Conservation (phyloP, 2,329 filamentous ascomycete genomes). For the Fusarium sp. region DNA sequence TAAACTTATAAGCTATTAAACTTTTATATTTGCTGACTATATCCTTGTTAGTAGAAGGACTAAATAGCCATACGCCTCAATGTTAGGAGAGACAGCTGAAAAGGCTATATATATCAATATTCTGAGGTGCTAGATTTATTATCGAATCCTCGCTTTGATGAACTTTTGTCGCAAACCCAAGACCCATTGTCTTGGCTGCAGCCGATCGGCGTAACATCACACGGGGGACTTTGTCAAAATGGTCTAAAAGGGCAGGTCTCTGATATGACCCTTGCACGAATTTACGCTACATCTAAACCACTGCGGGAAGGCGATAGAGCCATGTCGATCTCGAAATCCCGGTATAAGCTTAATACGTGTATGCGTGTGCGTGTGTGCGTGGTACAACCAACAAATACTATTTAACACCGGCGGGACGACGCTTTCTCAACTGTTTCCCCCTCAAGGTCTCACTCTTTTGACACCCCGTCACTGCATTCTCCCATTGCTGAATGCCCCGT, state of each 20-base stretch:
- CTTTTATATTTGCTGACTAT: too few relatives aligned
- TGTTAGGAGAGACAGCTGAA: too few relatives aligned
- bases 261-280: not conserved
- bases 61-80: too few relatives aligned
- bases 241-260: constrained; percentile 32
- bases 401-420: not conserved
- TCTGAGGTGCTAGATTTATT: too few relatives aligned
- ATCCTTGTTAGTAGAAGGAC: too few relatives aligned
- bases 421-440: too few relatives aligned
- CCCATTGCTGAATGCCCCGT: not conserved
- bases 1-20: too few relatives aligned
- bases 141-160: too few relatives aligned
- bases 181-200: constrained; percentile 27
- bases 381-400: not conserved
- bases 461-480: not conserved
- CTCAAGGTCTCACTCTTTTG: constrained; percentile 9
- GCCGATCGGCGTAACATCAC: constrained; percentile 26
- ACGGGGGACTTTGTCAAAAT: constrained; percentile 30
- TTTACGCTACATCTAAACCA: constrained; percentile 25
- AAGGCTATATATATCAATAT: too few relatives aligned
- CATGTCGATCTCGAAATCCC: constrained; percentile 12
- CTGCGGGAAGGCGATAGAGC: constrained; percentile 27
- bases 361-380: not conserved
- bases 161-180: constrained; percentile 33
- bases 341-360: constrained; percentile 29